Conservation (phyloP, 2,329 filamentous ascomycete species). For the Sordariomycetes sp. region DNA sequence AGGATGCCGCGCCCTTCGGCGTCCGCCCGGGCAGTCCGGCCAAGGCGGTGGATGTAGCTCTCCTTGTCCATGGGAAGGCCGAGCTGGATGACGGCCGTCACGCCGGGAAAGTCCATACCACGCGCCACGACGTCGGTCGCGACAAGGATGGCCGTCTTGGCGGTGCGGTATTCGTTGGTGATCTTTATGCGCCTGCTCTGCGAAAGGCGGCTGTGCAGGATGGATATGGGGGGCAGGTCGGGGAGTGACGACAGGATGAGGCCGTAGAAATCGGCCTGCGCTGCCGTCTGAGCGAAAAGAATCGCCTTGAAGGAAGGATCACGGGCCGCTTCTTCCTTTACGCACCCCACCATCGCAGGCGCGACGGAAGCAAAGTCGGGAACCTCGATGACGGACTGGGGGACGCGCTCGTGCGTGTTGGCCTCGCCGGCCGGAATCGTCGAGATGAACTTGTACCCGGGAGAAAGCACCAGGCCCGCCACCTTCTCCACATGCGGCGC, state of each 20-base stretch:
- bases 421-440: constrained; percentile 64
- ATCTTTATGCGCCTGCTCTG: constrained; percentile 37
- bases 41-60: constrained; percentile 55
- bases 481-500: constrained; percentile 66
- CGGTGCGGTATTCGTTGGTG: constrained; percentile 49
- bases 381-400: constrained; percentile 56
- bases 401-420: constrained; percentile 64
- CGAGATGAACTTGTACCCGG: constrained; percentile 66
- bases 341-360: constrained; percentile 42
- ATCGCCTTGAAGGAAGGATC: constrained; percentile 62
- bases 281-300: constrained; percentile 57
- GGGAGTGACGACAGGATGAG: constrained; percentile 24
- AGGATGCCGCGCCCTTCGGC: constrained; percentile 51
- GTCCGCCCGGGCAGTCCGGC: constrained; percentile 52
- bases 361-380: constrained; percentile 58
- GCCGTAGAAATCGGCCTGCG: constrained; percentile 35
- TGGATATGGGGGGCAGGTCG: constrained; percentile 26
- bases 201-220: constrained; percentile 36
- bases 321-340: constrained; percentile 27
- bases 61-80: constrained; percentile 46
- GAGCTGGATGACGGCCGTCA: constrained; percentile 53
- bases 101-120: constrained; percentile 61
- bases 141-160: constrained; percentile 40
- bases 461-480: constrained; percentile 54
- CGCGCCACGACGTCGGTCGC: constrained; percentile 60